Percentiles rank a stretch among this genome's conserved stretches.
Conservation (phyloP, 2,329 filamentous ascomycete species). For the Catunica adiposa region DNA sequence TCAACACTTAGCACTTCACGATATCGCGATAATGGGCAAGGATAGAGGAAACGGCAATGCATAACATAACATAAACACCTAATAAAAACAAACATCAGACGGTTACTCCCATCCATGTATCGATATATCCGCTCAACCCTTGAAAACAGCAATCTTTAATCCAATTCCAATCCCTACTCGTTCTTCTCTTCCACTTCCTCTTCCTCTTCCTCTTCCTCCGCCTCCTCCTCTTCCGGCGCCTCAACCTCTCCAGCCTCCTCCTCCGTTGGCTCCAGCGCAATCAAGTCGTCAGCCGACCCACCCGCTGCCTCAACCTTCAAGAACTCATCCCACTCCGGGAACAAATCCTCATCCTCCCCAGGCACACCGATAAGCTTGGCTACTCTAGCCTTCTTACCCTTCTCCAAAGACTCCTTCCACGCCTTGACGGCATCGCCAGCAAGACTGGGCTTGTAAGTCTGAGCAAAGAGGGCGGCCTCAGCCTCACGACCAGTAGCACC, state of each 20-base stretch:
- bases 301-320: constrained; percentile 64
- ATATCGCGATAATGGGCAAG: no score
- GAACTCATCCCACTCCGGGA: constrained; percentile 93
- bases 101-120: neutral
- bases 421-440: constrained; percentile 48
- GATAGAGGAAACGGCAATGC: neutral
- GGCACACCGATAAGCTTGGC: constrained; percentile 70
- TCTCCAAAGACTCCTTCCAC: constrained; percentile 77
- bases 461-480: constrained; percentile 80
- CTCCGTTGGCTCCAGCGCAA: constrained; percentile 34
- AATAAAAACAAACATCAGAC: neutral
- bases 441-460: constrained; percentile 83
- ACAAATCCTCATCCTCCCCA: constrained; percentile 69
- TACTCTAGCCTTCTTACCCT: constrained; percentile 70
- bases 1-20: neutral
- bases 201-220: constrained; percentile 1
- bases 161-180: neutral
- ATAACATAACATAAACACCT: neutral
- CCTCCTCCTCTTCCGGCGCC: constrained; percentile 3
- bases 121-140: neutral
- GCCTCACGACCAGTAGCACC: constrained; percentile 61
- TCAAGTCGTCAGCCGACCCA: constrained; percentile 18
- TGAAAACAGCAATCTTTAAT: constrained; percentile 3
- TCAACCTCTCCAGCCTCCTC: constrained; percentile 16
- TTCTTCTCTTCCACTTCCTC: neutral